Percentiles rank a stretch among this genome's conserved stretches.
Conservation (phyloP, 2,329 filamentous ascomycete species). For the Nannizziopsis barbatae region DNA sequence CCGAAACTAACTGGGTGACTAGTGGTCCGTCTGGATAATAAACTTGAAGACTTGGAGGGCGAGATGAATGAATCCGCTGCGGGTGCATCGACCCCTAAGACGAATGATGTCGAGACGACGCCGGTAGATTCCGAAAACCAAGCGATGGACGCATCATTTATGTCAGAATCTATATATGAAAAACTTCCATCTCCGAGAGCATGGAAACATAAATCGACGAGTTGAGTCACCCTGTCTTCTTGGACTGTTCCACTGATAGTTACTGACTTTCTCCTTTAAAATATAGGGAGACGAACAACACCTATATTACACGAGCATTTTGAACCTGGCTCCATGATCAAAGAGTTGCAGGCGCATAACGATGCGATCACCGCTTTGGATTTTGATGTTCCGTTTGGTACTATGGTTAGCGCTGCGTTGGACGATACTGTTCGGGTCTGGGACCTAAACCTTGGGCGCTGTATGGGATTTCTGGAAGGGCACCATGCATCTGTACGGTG, state of each 20-base stretch:
- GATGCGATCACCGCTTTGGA: conserved; percentile 84
- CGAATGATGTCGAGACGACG: conserved; percentile 34
- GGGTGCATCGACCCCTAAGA: conserved; percentile 26
- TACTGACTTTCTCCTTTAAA: conserved; percentile 9
- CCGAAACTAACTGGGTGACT: conserved; percentile 2
- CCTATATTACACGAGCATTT: conserved; percentile 93
- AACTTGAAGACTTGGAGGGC: conserved; percentile 53
- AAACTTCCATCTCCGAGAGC: conserved; percentile 62
- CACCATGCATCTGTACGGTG: conserved; percentile 89
- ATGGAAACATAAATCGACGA: conserved; percentile 37
- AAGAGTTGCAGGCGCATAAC: conserved; percentile 76
- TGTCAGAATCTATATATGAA: conserved; percentile 96
- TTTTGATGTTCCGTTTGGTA: conserved; percentile 95
- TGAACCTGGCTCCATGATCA: conserved; percentile 75
- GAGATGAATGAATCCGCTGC: conserved; percentile 39
- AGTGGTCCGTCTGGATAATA: conserved; percentile 50
- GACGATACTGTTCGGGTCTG: conserved; percentile 93
- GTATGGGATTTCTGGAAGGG: conserved; percentile 82
- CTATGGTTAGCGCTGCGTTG: conserved; percentile 79
- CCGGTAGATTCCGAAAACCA: conserved; percentile 45
- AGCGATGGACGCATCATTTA: conserved; percentile 56
- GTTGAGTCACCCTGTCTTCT: conserved; percentile 20
- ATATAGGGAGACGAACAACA: conserved; percentile 57
- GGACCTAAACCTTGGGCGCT: conserved; percentile 88
- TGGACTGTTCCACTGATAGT: not conserved